These are phyloP conservation scores for Cordyceps tenuipes DNA, from an alignment of 2,329 filamentous ascomycete genomes.

Conservation along the genomic window DNA sequence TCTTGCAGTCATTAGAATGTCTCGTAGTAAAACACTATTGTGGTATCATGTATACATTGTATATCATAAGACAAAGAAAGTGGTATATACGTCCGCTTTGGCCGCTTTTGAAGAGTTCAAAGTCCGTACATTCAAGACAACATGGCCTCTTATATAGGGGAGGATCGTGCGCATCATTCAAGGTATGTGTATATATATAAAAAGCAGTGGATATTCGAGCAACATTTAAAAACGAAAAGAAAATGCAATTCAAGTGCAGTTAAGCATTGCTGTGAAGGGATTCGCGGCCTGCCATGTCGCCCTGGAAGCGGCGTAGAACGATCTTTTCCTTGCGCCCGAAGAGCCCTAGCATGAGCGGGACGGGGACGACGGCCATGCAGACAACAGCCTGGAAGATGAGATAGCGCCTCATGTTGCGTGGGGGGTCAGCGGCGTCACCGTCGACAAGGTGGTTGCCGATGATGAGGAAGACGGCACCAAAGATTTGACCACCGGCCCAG, in stretches of 20 bases:
- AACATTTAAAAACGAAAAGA: not conserved
- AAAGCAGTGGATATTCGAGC: constrained; percentile 1
- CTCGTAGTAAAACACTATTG: not conserved
- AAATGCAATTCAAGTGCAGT: not conserved
- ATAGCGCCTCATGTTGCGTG: constrained; percentile 63
- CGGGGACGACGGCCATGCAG: constrained; percentile 53
- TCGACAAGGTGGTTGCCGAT: constrained; percentile 67
- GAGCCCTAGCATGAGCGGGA: constrained; percentile 60
- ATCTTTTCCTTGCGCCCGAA: constrained; percentile 54
- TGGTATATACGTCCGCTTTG: not conserved
- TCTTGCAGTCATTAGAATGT: not conserved
- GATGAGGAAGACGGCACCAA: constrained; percentile 79
- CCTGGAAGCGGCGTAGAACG: constrained; percentile 39
- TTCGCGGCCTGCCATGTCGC: constrained; percentile 26
- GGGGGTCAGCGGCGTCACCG: constrained; percentile 44
- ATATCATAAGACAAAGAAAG: not conserved
- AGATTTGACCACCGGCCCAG: constrained; percentile 79
- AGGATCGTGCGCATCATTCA: not conserved
- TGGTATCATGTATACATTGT: not conserved
- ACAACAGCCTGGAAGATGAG: constrained; percentile 74
- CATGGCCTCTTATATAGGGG: not conserved
- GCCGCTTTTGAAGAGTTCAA: not conserved
- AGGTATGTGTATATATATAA: not conserved
- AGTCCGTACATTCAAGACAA: not conserved
- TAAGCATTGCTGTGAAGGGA: not conserved